These are phyloP conservation scores for Kalmanozyma brasiliensis DNA, from an alignment of 1,284 basidiomycete species.

Conservation along the genomic window DNA sequence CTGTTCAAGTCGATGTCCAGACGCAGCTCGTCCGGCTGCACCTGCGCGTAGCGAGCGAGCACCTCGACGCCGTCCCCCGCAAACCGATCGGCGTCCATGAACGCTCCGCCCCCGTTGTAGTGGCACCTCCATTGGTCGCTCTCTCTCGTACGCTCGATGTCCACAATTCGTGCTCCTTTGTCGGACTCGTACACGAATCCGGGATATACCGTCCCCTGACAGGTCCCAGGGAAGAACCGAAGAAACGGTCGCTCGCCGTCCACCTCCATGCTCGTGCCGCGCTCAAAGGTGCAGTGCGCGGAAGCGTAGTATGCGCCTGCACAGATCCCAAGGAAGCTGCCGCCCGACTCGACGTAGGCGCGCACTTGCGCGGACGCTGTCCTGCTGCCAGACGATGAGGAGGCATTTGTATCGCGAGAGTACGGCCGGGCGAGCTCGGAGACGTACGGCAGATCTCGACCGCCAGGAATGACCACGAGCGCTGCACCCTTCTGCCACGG, in stretches of 20 bases:
- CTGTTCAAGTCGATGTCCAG: slow-evolving; percentile 35
- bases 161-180: slow-evolving; percentile 69
- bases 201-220: slow-evolving; percentile 73
- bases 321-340: slow-evolving; percentile 76
- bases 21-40: slow-evolving; percentile 35
- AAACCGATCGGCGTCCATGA: slow-evolving; percentile 67
- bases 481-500: slow-evolving; percentile 55
- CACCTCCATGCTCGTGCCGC: slow-evolving; percentile 71
- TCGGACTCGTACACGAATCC: slow-evolving; percentile 73
- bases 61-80: slow-evolving; percentile 61
- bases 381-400: slow-evolving; percentile 4
- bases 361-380: slow-evolving; percentile 69
- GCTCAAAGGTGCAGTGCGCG: slow-evolving; percentile 71
- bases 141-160: slow-evolving; percentile 46
- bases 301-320: slow-evolving; percentile 74
- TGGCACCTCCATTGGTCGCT: slow-evolving; percentile 64
- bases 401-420: slow-evolving; percentile 12
- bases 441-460: slow-evolving; percentile 59
- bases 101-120: slow-evolving; percentile 74
- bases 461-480: slow-evolving; percentile 59
- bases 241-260: slow-evolving; percentile 71
- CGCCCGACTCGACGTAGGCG: slow-evolving; percentile 76
- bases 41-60: slow-evolving; percentile 69
- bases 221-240: slow-evolving; percentile 73
- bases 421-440: slow-evolving; percentile 30